A percentile compares a stretch with the other conserved stretches of the same genome.
phyloP scores from a whole-genome alignment of 306 rosid genomes.

The Canavalia gladiata region DNA sequence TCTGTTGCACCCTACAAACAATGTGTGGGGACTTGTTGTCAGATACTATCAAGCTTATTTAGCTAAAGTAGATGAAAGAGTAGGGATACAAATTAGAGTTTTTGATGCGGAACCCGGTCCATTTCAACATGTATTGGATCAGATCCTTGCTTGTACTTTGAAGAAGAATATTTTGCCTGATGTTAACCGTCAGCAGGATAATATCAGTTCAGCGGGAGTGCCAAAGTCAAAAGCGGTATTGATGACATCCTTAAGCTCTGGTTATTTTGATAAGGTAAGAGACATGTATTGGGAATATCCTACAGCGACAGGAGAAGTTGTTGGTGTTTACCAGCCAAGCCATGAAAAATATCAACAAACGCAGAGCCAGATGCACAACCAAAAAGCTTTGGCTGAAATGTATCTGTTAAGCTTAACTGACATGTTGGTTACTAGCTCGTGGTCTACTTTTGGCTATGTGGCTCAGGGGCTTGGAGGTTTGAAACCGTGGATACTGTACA shows the following conservation, averaged over 20 bases:
- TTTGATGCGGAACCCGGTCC: slow-evolving; percentile 72
- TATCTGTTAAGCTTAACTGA: slow-evolving; percentile 73
- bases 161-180: slow-evolving; percentile 71
- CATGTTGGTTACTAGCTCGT: slow-evolving; percentile 70
- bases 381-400: slow-evolving; percentile 80
- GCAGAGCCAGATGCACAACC: slow-evolving; percentile 71
- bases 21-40: slow-evolving; percentile 74
- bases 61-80: slow-evolving; percentile 69
- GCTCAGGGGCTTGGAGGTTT: slow-evolving; percentile 82
- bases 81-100: slow-evolving; percentile 82
- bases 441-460: slow-evolving; percentile 89
- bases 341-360: slow-evolving; percentile 81
- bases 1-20: slow-evolving; percentile 75
- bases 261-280: slow-evolving; percentile 68
- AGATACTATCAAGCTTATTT: slow-evolving; percentile 76
- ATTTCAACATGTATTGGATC: slow-evolving; percentile 76
- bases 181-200: slow-evolving; percentile 46
- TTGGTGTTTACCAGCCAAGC: slow-evolving; percentile 75
- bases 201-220: slow-evolving; percentile 40
- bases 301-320: slow-evolving; percentile 67
- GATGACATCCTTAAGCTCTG: slow-evolving; percentile 72
- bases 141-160: slow-evolving; percentile 66
- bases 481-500: slow-evolving; percentile 79
- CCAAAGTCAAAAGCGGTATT: slow-evolving; percentile 65
- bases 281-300: slow-evolving; percentile 79